phyloP scores from a whole-genome alignment of 192 early-diverging fungal genomes.

The Pilaira anomala region DNA sequence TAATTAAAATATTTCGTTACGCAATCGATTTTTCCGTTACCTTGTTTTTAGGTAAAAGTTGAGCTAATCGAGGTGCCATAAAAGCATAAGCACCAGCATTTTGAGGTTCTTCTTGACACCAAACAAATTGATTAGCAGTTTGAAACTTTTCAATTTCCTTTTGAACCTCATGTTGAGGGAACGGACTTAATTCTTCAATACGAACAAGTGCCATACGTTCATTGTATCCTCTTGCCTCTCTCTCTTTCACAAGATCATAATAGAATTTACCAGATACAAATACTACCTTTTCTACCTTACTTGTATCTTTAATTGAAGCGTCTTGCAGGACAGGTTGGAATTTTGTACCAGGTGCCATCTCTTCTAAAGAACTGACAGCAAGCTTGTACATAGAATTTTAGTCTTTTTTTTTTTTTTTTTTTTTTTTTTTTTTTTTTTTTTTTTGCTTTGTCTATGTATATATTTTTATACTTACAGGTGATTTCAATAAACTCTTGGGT shows the following conservation, averaged over 20 bases:
- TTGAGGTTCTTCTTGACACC: constrained; percentile 93
- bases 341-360: constrained; percentile 82
- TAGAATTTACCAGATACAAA: constrained; percentile 93
- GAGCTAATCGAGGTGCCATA: constrained; percentile 79
- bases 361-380: constrained; percentile 65
- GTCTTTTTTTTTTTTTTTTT: not conserved
- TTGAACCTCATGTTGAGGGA: constrained; percentile 71
- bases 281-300: constrained; percentile 62
- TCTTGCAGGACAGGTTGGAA: constrained; percentile 83
- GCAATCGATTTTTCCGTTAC: constrained; percentile 21
- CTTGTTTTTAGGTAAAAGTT: constrained; percentile 59
- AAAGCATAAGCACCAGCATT: constrained; percentile 89
- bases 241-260: constrained; percentile 87
- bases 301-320: constrained; percentile 39
- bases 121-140: constrained; percentile 57
- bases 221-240: constrained; percentile 51
- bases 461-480: constrained; percentile 40
- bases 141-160: constrained; percentile 61
- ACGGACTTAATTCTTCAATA: constrained; percentile 89
- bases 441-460: not conserved
- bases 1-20: not conserved
- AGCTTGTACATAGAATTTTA: constrained; percentile 11
- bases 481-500: constrained; percentile 69
- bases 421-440: not conserved
- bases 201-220: constrained; percentile 77